A percentile compares a stretch with the other conserved stretches of the same genome.
Conservation (phyloP, 129 eudicot species). For the Saussurea involucrata region DNA sequence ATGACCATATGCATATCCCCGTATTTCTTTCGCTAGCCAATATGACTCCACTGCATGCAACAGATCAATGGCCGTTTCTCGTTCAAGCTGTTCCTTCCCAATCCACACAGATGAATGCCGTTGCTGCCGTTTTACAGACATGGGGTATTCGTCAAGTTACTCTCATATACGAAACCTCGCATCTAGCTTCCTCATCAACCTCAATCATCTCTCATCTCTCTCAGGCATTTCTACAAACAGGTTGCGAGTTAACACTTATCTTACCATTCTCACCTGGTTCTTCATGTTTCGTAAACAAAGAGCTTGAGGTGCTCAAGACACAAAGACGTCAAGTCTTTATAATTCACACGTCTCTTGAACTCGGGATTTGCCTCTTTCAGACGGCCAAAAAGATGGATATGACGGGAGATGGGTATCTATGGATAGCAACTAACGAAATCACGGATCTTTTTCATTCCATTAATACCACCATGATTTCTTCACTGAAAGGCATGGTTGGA, state of each 20-base stretch:
- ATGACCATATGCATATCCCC: not conserved
- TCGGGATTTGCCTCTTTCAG: conserved; percentile 38
- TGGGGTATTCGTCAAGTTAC: conserved; percentile 29
- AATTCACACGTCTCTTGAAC: conserved; percentile 37
- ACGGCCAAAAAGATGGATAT: conserved; percentile 42
- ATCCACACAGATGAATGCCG: conserved; percentile 38
- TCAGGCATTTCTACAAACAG: conserved; percentile 30
- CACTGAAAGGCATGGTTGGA: no score
- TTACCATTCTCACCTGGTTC: conserved; percentile 33
- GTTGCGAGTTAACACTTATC: no score
- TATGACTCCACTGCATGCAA: no score
- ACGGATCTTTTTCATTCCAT: no score
- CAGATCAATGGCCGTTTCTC: no score
- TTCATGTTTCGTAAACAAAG: conserved; percentile 16
- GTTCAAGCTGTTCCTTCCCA: no score
- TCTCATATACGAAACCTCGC: conserved; percentile 37
- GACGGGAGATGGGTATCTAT: conserved; percentile 48
- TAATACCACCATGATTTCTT: no score
- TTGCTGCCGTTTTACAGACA: conserved; percentile 45
- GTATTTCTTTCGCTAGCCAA: conserved; percentile 7
- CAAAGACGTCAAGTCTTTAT: conserved; percentile 48
- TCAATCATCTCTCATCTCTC: conserved; percentile 33
- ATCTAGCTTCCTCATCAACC: conserved; percentile 18
- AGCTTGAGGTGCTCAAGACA: conserved; percentile 35
- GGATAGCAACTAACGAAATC: conserved; percentile 62